Base-by-base conservation (phyloP, 139 green algal genomes). In the Astrephomene gubernaculifera region DNA sequence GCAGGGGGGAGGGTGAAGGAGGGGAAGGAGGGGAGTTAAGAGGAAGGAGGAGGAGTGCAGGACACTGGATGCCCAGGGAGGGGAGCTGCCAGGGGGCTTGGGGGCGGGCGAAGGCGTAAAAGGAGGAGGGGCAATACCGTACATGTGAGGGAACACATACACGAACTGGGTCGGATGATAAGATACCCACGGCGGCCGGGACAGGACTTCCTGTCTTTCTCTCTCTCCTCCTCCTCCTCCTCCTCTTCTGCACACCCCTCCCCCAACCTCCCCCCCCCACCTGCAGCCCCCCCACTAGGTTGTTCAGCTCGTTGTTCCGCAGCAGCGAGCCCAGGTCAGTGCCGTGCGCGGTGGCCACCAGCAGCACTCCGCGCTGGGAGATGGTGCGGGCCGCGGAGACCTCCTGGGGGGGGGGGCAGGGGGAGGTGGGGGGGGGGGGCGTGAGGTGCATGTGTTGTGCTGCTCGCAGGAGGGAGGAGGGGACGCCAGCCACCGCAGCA, bases 331-430 rank as follows among this genome's bases (percentile, higher is more conserved):
- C 12, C 60, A 91, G 88, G 44, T 60, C 61, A 17, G 60, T 76
- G 41, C 97, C 97, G 87, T 99, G 97, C 14, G 95, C 95, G 2
- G 97, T 99, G 71, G 90, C 96, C 19, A 99, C 92, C 36, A 99
- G 92, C 88, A 83, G 87, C 54, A 99, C 97, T 0, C 97, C 97
- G 9, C 97, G 92, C 90, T 98, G 93, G 8, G 94, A 91, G 83
- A 99, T 99, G 68, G 93, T 99, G 75, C 94, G 89, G 74, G 94
- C 98, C 33, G 96, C 96, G 3, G 21, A 29, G 2, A 85, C 88
- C 81, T 91, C 88, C 88, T 91, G 88, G 36, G 61, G 5, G 36
- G 24, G n/a, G 27, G n/a, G 22, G 57, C 57, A n/a, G 57, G n/a
- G 14, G 57, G 19, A 65, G 57, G 57, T 24, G 22, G 22, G 17